Base-by-base conservation (phyloP, 139 green algal species). In the Cymbomonas tetramitiformis region DNA sequence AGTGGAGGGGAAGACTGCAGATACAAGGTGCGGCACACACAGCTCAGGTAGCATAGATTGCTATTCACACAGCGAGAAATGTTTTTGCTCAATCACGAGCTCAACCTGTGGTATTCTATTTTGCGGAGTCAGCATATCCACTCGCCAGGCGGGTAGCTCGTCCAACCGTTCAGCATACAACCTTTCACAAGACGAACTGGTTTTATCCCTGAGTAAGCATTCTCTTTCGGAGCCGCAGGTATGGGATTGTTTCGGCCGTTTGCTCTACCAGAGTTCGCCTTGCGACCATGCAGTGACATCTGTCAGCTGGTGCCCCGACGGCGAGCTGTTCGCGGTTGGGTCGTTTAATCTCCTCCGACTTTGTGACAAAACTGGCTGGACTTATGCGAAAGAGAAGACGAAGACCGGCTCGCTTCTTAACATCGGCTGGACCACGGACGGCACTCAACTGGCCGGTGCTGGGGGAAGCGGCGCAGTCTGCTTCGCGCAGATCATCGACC, bases 1-100 rank as follows among this genome's bases (percentile, higher is more conserved):
- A 75, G 69, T 7, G 82, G 75, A 0, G 82, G 78, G 0, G 83
- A 93, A 55, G 83, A 89, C 71, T 82, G 79, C 64, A 75, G 67
- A 33, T 93, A 85, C 68, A 70, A 70, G 46, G 4, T n/a, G n/a
- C n/a, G n/a, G n/a, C n/a, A n/a, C n/a, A n/a, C n/a, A n/a, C n/a
- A n/a, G n/a, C n/a, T n/a, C n/a, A n/a, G n/a, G n/a, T n/a, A n/a
- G 59, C 56, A n/a, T n/a, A n/a, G n/a, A n/a, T n/a, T n/a, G n/a
- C n/a, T n/a, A n/a, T n/a, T n/a, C n/a, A n/a, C n/a, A n/a, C n/a
- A 25, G 55, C 38, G 32, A 28, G 25, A 26, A 10, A 8, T 39
- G 31, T 52, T 7, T 51, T 2, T 36, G 51, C 10, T 3, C 23
- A 3, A 40, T 46, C 15, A 51, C n/a, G 15, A 15, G 31, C 2